phyloP scores from a whole-genome alignment of 768 basidiomycete species.

The Mrakia frigida region DNA sequence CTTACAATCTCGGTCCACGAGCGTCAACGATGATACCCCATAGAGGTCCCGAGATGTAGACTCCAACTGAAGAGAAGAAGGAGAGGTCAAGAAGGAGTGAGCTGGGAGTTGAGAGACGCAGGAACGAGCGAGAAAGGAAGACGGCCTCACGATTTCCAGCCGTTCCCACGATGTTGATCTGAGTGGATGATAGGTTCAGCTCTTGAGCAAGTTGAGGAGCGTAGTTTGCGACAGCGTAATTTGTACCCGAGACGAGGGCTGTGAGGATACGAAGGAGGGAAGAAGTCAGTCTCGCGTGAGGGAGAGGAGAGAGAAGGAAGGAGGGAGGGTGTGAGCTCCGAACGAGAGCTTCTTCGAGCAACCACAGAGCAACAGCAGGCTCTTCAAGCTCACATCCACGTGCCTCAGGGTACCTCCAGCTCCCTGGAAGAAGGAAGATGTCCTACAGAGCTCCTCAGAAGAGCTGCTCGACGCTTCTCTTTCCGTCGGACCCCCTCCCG shows the following conservation, averaged over 20 bases:
- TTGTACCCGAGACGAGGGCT: slow-evolving; percentile 62
- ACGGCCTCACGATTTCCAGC: slow-evolving; percentile 32
- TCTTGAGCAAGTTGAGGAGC: slow-evolving; percentile 78
- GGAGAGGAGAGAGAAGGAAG: neutral
- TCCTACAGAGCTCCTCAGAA: too few species aligned
- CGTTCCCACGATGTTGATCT: slow-evolving; percentile 53
- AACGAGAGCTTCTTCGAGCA: too few species aligned
- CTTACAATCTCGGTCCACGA: slow-evolving; percentile 58
- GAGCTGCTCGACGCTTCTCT: too few species aligned
- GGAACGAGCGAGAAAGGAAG: slow-evolving; percentile 1
- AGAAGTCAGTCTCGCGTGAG: neutral
- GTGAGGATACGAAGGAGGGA: neutral
- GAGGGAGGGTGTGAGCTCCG: too few species aligned
- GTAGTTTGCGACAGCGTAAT: slow-evolving; percentile 70
- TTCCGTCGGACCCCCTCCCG: too few species aligned
- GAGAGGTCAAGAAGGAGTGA: neutral
- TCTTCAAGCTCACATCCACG: too few species aligned
- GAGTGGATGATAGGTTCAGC: slow-evolving; percentile 69
- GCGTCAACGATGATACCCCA: slow-evolving; percentile 74
- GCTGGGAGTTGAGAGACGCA: too few species aligned
- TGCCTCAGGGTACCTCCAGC: too few species aligned
- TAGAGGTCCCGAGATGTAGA: slow-evolving; percentile 58
- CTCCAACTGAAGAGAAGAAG: slow-evolving; percentile 59
- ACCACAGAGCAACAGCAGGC: too few species aligned
- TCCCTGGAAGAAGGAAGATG: too few species aligned